These are phyloP conservation scores for Phytophthora crassamura DNA, from an alignment of 352 stramenopile species.

Conservation along the genomic window DNA sequence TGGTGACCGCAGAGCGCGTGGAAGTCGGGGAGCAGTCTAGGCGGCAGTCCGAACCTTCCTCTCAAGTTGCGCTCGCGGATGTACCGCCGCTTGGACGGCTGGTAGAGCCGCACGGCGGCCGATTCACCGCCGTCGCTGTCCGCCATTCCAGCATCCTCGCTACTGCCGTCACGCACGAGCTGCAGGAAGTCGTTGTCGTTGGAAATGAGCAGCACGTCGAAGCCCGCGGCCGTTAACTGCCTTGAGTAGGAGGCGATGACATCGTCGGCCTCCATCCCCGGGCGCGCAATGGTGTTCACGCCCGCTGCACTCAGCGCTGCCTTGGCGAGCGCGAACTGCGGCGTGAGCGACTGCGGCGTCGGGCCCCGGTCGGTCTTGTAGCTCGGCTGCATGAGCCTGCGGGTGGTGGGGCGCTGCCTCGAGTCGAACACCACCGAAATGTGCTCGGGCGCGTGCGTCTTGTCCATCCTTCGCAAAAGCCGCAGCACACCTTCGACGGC, in stretches of 20 bases:
- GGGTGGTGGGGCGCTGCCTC: slow-evolving; percentile 45
- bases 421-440: slow-evolving; percentile 75
- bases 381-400: slow-evolving; percentile 53
- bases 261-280: slow-evolving; percentile 70
- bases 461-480: slow-evolving; percentile 54
- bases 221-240: slow-evolving; percentile 42
- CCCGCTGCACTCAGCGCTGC: slow-evolving; percentile 30
- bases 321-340: slow-evolving; percentile 56
- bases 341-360: slow-evolving; percentile 43
- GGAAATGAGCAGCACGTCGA: slow-evolving; percentile 70
- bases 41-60: slow-evolving; percentile 61
- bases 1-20: slow-evolving; percentile 68
- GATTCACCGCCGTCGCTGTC: neutral
- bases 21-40: slow-evolving; percentile 64
- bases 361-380: slow-evolving; percentile 58
- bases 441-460: slow-evolving; percentile 52
- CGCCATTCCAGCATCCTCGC: neutral
- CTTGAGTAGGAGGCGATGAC: slow-evolving; percentile 70
- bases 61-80: slow-evolving; percentile 66
- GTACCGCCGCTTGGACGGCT: slow-evolving; percentile 75
- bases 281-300: slow-evolving; percentile 60
- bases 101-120: slow-evolving; percentile 69
- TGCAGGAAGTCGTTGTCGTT: slow-evolving; percentile 82
- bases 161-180: slow-evolving; percentile 42
- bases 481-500: slow-evolving; percentile 55